Base-by-base conservation (phyloP, 2,329 filamentous ascomycete genomes). In the Penicillium sumatraense region DNA sequence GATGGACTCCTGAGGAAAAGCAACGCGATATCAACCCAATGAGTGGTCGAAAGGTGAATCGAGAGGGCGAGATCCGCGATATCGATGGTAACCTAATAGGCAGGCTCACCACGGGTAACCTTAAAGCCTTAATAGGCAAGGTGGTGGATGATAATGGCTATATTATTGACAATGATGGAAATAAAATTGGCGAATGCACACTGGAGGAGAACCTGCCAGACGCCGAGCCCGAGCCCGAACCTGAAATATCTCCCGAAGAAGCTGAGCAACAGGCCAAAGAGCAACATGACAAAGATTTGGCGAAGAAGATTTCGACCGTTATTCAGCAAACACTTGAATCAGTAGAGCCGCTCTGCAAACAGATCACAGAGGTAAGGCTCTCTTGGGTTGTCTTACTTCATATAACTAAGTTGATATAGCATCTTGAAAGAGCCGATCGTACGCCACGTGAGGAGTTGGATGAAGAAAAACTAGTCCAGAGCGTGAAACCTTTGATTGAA, bases 371-470 rank as follows among this genome's bases (percentile, higher is more conserved):
- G 59, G 86, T 88, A 81, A 73, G 81, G 27, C 27, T 29, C 27
- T 29, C 27, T 29, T 29, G 27, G 27, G 6, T 29, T 29, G 7
- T 29, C 27, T 29, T 13, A 29, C 27, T 29, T 11, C 18, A 46
- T 31, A 23, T 18, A 41, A 47, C 42, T 50, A 29, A 52, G 4
- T 29, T 38, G 59, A 16, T 54, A 38, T 61, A 90, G 84, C 83
- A 89, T 76, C 89, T 96, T 67, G 90, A 96, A 66, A 81, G 81
- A 53, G 91, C 89, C 27, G 90, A 96, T 73, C 84, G 86, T 61
- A 90, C 89, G 26, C 88, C 89, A 38, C 89, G 90, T 74, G 90
- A 95, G 8, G 91, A 96, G 65, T 87, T 93, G 21, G 91, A 96
- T 68, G 92, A 96, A 72, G 91, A 96, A 68, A 83, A 89, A 62